Base-by-base conservation (phyloP, 2,329 filamentous ascomycete species). In the Alternaria brassicae region DNA sequence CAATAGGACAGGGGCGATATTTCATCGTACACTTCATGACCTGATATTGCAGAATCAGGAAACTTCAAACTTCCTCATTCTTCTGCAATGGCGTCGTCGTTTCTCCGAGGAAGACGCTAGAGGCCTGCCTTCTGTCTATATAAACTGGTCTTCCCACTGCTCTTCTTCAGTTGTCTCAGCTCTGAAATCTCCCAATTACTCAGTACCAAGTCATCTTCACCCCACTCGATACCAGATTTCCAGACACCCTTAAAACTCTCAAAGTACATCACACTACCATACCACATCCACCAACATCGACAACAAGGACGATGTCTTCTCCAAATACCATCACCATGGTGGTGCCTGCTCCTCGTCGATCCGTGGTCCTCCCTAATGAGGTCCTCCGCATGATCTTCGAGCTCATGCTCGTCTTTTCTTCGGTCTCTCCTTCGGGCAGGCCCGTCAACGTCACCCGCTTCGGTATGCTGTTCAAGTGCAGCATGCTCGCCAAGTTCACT, bases 301-400 rank as follows among this genome's bases (percentile, higher is more conserved):
- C 21, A 10, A 15, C 15, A 50, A 28, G 45, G 25, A 47, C 42
- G 23, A 63, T 62, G 56, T 45, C 53, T 30, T 51, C 44, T 10
- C 25, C 53, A 32, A 39, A 40, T 34, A 58, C 60, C n/a, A 53
- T 59, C 6, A 37, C 54, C 15, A 34, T 28, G 21, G 42, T 63
- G 19, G 23, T 48, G 5, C 28, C 52, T 2, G 30, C 49, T 4
- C 58, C 51, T 8, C 58, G 58, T 19, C 56, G 47, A n/a, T 52
- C 59, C 36, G 40, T 54, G 6, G 37, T 55, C 2, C 48, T 70
- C 17, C 66, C 66, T 6, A 54, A 63, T n/a, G 63, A 67, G 36
- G 34, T 70, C 12, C 21, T 66, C 5, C 19, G 50, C 15, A 39
- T 58, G 30, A 66, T 70, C 59, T 56, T 70, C 34, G 39, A 53